These are phyloP conservation scores for Wallacemonas sp. DNA, from an alignment of 208 protist species.

Conservation along the genomic window DNA sequence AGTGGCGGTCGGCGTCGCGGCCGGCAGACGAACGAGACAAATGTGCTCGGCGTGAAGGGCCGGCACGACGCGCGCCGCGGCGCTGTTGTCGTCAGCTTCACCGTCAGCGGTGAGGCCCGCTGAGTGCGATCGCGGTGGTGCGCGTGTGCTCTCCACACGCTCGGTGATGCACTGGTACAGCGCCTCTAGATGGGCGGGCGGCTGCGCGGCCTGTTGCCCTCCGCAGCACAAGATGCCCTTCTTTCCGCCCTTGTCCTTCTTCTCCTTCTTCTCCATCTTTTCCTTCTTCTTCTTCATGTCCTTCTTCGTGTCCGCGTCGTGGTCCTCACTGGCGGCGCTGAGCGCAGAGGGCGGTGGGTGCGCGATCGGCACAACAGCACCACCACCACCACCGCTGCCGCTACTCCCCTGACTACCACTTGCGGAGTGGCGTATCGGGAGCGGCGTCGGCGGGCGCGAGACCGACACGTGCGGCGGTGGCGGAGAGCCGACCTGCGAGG, in stretches of 20 bases:
- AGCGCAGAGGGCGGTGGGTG: too few relatives aligned
- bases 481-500: neutral
- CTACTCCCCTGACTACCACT: too few relatives aligned
- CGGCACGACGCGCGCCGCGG: neutral
- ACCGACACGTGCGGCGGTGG: neutral
- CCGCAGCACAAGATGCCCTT: neutral
- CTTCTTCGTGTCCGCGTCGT: neutral
- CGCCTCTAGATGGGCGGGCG: neutral
- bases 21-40: neutral
- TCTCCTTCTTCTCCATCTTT: neutral
- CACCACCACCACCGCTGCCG: too few relatives aligned
- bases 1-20: too few relatives aligned
- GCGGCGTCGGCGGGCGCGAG: neutral
- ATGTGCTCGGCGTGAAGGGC: slow-evolving; percentile 13
- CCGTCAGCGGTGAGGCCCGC: neutral
- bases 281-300: neutral
- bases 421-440: too few relatives aligned
- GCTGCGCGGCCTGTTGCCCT: neutral
- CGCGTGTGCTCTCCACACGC: neutral
- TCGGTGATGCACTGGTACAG: slow-evolving; percentile 12
- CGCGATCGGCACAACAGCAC: too few relatives aligned
- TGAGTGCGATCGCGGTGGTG: neutral
- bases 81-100: neutral
- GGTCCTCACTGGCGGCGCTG: too few relatives aligned
- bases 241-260: neutral